phyloP scores from a whole-genome alignment of 768 basidiomycete genomes.

The Sporobolomyces phaffii region DNA sequence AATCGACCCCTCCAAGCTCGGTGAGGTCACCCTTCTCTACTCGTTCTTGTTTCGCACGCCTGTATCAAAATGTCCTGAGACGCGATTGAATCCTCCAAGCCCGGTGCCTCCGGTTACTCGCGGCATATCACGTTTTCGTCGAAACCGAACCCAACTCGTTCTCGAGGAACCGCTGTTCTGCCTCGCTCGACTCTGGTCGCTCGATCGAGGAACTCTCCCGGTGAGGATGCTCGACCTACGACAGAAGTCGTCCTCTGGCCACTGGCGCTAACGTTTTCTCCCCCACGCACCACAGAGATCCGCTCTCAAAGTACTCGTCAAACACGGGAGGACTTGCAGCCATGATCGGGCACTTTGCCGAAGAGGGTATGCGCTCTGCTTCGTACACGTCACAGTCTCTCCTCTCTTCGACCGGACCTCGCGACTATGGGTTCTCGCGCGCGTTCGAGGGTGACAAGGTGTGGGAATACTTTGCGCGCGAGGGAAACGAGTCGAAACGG shows the following conservation, averaged over 20 bases:
- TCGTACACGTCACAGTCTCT: neutral
- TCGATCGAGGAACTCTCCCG: constrained; percentile 50
- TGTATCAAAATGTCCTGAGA: too few species aligned
- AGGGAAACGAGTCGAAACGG: constrained; percentile 41
- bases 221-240: neutral
- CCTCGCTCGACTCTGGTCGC: constrained; percentile 64
- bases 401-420: neutral
- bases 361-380: neutral
- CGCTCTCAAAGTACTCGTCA: neutral
- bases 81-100: constrained; percentile 50
- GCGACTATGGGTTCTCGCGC: neutral
- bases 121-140: constrained; percentile 68
- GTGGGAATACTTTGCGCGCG: constrained; percentile 44
- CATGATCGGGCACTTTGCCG: neutral
- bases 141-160: constrained; percentile 69
- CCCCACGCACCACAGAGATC: neutral
- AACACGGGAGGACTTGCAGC: neutral
- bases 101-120: constrained; percentile 67
- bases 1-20: constrained; percentile 46
- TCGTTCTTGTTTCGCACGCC: too few species aligned
- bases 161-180: constrained; percentile 63
- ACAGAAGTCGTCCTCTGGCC: too few species aligned
- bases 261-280: neutral
- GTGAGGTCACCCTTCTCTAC: too few species aligned
- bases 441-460: constrained; percentile 21